Evolutionary conservation across 1,284 basidiomycete species (phyloP).

Genomic region (Rhodotorula sp.): DNA sequence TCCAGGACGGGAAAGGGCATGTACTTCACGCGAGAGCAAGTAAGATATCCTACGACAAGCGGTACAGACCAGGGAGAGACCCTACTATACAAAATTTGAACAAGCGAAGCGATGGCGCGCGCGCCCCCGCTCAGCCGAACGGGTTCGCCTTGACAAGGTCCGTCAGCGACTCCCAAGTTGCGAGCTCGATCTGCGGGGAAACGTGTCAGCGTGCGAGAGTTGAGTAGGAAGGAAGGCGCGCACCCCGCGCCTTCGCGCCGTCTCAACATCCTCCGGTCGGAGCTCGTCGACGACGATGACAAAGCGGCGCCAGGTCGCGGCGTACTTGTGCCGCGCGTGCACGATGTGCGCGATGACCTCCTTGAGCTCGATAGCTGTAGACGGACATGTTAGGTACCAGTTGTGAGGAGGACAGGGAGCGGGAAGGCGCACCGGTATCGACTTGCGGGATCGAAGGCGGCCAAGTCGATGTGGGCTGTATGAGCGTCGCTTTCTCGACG

Average conservation of each 20-base stretch:
- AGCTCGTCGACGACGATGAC: conserved; percentile 16
- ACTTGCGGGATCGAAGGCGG: conserved; percentile 3
- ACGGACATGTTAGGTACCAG: neutral
- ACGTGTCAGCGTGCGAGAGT: neutral
- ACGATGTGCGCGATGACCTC: conserved; percentile 11
- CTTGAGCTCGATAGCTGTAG: conserved; percentile 10
- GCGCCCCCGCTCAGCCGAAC: conserved; percentile 4
- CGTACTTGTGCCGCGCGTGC: neutral
- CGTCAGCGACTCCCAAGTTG: conserved; percentile 10
- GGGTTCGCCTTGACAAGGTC: conserved; percentile 2
- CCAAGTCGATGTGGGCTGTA: neutral
- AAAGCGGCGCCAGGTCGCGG: conserved; percentile 15
- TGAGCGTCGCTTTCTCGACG: conserved; percentile 15
- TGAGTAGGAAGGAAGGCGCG: neutral
- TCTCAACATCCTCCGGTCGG: neutral
- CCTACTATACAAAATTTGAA: neutral
- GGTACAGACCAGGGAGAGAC: neutral
- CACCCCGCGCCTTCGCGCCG: conserved; percentile 2
- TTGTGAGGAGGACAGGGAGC: too few relatives aligned
- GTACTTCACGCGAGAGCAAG: too few relatives aligned
- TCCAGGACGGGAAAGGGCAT: neutral
- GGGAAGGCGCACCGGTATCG: neutral
- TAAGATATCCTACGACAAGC: conserved; percentile 5
- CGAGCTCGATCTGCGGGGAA: conserved; percentile 13
- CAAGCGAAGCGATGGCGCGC: too few relatives aligned